phyloP scores from a whole-genome alignment of 2,329 filamentous ascomycete species.

The Penicillium sp. region DNA sequence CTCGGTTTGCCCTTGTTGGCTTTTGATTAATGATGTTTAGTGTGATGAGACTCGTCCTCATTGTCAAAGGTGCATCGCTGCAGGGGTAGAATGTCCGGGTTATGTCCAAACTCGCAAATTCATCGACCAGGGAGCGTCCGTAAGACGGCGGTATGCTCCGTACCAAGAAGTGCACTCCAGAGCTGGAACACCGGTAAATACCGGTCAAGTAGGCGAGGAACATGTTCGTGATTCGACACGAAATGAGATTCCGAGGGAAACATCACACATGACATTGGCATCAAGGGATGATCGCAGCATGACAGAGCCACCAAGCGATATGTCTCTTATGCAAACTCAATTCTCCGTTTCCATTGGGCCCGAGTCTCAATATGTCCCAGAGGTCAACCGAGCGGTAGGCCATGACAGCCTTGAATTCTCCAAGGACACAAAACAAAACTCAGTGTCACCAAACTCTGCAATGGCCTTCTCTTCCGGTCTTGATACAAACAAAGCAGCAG shows the following conservation, averaged over 20 bases:
- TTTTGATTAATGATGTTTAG: conserved; percentile 17
- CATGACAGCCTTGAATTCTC: background rate
- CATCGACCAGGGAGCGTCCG: conserved; percentile 40
- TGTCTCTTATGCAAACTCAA: background rate
- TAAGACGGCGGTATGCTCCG: conserved; percentile 38
- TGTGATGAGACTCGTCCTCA: conserved; percentile 40
- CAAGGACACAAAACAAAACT: conserved; percentile 3
- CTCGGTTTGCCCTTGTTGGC: background rate
- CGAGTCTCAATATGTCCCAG: background rate
- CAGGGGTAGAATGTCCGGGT: conserved; percentile 39
- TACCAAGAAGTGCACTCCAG: conserved; percentile 28
- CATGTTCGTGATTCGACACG: background rate
- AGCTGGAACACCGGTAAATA: background rate
- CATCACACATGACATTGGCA: background rate
- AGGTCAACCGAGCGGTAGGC: background rate
- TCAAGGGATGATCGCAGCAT: background rate
- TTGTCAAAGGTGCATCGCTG: conserved; percentile 36
- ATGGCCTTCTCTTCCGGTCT: conserved; percentile 1
- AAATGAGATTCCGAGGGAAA: background rate
- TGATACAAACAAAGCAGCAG: conserved; percentile 1
- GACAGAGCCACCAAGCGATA: background rate
- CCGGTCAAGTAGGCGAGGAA: background rate
- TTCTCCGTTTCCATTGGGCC: background rate
- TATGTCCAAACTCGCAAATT: conserved; percentile 43
- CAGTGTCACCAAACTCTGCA: conserved; percentile 9